Evolutionary conservation across 2,329 filamentous ascomycete species (phyloP).

Genomic region (Colletotrichum simmondsii): DNA sequence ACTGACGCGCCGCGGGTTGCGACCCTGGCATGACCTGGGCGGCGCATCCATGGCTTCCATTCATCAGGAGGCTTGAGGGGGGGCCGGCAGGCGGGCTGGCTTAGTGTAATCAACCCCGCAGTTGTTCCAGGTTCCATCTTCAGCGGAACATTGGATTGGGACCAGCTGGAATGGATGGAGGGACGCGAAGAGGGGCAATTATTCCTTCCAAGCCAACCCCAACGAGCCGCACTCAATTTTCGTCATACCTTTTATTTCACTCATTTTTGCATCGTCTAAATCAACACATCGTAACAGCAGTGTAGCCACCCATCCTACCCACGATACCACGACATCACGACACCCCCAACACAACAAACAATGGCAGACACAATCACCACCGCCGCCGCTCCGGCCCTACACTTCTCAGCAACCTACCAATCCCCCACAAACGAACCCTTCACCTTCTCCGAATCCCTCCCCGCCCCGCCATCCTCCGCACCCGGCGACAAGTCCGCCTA

Average conservation of each 20-base stretch:
- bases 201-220: neutral
- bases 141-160: conserved; percentile 29
- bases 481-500: conserved; percentile 66
- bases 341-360: neutral
- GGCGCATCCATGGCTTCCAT: neutral
- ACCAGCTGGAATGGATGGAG: conserved; percentile 18
- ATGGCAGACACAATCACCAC: conserved; percentile 21
- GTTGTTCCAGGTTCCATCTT: conserved; percentile 28
- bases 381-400: conserved; percentile 16
- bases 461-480: conserved; percentile 46
- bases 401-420: conserved; percentile 65
- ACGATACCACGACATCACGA: neutral
- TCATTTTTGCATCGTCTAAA: neutral
- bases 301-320: neutral
- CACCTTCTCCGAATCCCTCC: conserved; percentile 49
- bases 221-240: conserved; percentile 25
- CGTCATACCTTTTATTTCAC: conserved; percentile 11
- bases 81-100: neutral
- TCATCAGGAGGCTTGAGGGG: neutral
- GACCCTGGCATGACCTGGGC: conserved; percentile 12
- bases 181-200: neutral
- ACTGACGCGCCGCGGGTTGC: conserved; percentile 26
- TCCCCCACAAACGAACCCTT: conserved; percentile 62
- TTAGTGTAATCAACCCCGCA: conserved; percentile 25
- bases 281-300: neutral